Conservation (phyloP, 495 filamentous ascomycete species). For the Penicillium malachiteum region DNA sequence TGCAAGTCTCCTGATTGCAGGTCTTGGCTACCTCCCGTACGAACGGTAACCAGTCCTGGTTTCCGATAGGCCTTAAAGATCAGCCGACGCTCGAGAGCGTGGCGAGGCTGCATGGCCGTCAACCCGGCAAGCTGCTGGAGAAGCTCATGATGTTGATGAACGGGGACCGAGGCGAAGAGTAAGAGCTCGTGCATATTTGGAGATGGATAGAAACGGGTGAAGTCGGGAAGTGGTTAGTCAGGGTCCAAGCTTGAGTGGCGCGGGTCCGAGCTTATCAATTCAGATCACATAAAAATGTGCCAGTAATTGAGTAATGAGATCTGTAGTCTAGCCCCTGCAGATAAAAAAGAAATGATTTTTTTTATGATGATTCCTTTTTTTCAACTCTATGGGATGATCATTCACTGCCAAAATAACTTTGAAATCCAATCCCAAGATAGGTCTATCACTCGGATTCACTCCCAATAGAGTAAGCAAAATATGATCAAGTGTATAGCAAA, state of each 20-base stretch:
- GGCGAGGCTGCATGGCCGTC: slow-evolving; percentile 63
- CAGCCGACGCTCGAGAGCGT: slow-evolving; percentile 58
- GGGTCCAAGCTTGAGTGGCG: slow-evolving; percentile 25
- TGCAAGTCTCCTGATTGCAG: slow-evolving; percentile 42
- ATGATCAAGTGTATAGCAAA: not conserved
- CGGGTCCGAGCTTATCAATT: slow-evolving; percentile 7
- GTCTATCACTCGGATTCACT: not conserved
- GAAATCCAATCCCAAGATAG: not conserved
- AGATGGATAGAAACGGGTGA: slow-evolving; percentile 21
- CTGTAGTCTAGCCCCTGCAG: not conserved
- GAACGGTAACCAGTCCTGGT: slow-evolving; percentile 34
- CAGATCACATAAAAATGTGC: not conserved
- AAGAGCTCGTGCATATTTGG: slow-evolving; percentile 46
- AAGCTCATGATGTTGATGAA: slow-evolving; percentile 54
- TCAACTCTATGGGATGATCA: too few species aligned
- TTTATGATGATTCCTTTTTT: not conserved
- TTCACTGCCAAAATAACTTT: too few species aligned
- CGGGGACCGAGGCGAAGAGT: slow-evolving; percentile 49
- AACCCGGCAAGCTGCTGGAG: slow-evolving; percentile 67
- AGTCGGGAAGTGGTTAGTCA: slow-evolving; percentile 28
- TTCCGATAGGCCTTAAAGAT: slow-evolving; percentile 63
- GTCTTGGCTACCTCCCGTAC: slow-evolving; percentile 46
- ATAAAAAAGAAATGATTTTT: not conserved
- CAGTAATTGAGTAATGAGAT: slow-evolving; percentile 8
- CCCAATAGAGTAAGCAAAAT: not conserved